Evolutionary conservation across 805 yeast species (phyloP), one percentile per base, ranked within the genome.

Genomic region (Cyberlindnera euphorbiiphila): DNA sequence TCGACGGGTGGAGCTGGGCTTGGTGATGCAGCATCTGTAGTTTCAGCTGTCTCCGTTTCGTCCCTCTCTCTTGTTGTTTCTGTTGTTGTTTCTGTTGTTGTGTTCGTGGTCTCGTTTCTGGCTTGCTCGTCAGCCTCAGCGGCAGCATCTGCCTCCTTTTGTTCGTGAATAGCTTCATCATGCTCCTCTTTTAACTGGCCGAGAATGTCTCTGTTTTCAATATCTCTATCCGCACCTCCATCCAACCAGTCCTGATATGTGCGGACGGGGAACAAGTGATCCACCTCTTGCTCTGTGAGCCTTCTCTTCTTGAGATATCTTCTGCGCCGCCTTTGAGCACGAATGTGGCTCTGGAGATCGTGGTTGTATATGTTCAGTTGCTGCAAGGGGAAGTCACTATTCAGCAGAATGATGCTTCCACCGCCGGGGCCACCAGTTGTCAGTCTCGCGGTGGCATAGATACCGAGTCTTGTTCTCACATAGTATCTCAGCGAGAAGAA

Each of bases 401-500:
- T 48, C 18, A 53, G 40, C 12, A 54, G 32, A 9, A 55, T 43
- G 3, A 53, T 46, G 12, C 25, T 33, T 5, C 43, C 34, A 29
- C 29, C 22, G 7, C 25, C 23, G 1, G 33, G 29, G 3, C 42
- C 41, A 13, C 34, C 28, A 12, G 45, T 43, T 6, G 43, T 27
- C 9, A 56, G 30, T 36, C 58, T 46, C 2, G 59, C 55, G 0
- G 55, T 52, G 12, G 55, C 51, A 34, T 54, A 74, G 9, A 78
- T 60, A 0, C 85, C 85, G 47, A 67, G 70, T 39, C 64, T 68
- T 5, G 81, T 66, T 35, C 85, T 61, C 4, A 79, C 67, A 47
- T 78, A 71, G 54, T 80, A 78, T 33, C 84, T 60, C 36, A 74
- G 51, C 9, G 85, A 74, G 65, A 80, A 78, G 58, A 77, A 77